Base-by-base conservation (phyloP, 1,139 yeast genomes). In the Scheffersomyces parashehatae region DNA sequence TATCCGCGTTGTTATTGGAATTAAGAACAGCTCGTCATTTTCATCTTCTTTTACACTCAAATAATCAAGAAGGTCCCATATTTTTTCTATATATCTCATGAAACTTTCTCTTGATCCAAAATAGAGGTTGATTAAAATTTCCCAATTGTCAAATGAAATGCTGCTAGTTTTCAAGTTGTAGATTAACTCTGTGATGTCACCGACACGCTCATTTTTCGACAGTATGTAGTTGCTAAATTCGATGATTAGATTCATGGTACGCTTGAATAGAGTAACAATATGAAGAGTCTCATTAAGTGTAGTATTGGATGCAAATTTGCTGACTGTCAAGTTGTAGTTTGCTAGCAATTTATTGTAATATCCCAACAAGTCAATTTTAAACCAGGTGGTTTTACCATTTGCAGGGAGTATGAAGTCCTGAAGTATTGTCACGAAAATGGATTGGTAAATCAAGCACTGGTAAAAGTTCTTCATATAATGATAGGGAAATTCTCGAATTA, bases 31-130 rank as follows among this genome's bases (percentile, higher is more conserved):
- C 9, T 49, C 41, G 3, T 39, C 37, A 6, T 38, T 45, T 8
- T 37, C n/a, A 20, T 13, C 35, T 4, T 8, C 39, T 6, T 52
- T 47, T 6, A 50, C 37, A 31, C 49, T 48, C 39, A 68, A 39
- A 46, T 55, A 62, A 26, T 49, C 52, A 40, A 68, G 58, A 12
- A 68, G 54, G 29, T 58, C 68, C 62, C 65, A 64, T 2, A 67
- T 43, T 42, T 59, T 62, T 30, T 55, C 62, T 10, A 59, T 45
- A 42, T 69, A 68, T 34, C 58, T 46, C 5, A 49, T 44, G 42
- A 67, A 53, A 36, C 62, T 61, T n/a, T 61, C 66, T 39, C 50
- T 50, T 30, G 69, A 63, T 1, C 74, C 75, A 50, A 65, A 68
- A 45, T 55, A 61, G 12, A 47, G 40, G 40, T 64, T 54, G 11